These are phyloP conservation scores for Hypsizygus marmoreus DNA, from an alignment of 768 basidiomycete species.

Conservation along the genomic window DNA sequence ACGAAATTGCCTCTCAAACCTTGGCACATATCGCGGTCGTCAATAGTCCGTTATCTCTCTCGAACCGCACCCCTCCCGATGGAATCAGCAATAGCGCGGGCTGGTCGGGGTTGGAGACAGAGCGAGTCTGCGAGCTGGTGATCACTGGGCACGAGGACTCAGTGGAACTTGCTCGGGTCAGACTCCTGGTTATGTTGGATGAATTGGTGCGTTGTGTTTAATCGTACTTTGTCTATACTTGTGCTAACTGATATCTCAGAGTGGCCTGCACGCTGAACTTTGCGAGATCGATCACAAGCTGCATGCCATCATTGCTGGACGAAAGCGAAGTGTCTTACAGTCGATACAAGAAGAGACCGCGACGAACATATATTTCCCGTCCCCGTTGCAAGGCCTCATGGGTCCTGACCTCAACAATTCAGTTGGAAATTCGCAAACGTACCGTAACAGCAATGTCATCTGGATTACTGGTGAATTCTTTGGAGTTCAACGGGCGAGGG, in stretches of 20 bases:
- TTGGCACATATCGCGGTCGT: conserved; percentile 92
- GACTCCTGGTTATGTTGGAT: conserved; percentile 91
- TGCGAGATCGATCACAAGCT: conserved; percentile 96
- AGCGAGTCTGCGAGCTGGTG: conserved; percentile 90
- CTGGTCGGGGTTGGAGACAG: conserved; percentile 91
- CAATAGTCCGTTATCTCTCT: conserved; percentile 76
- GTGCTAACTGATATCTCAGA: conserved; percentile 48
- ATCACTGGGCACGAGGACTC: conserved; percentile 87
- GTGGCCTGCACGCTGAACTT: conserved; percentile 85
- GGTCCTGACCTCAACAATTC: conserved; percentile 60
- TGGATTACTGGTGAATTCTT: conserved; percentile 99
- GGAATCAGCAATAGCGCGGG: conserved; percentile 76
- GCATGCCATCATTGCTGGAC: conserved; percentile 87
- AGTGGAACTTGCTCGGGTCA: conserved; percentile 88
- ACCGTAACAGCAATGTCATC: conserved; percentile 73
- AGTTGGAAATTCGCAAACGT: conserved; percentile 40
- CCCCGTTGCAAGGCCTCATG: conserved; percentile 83
- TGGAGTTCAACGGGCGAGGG: conserved; percentile 90
- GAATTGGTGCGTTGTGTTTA: conserved; percentile 78
- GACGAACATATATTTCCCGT: conserved; percentile 95
- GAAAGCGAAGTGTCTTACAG: conserved; percentile 85
- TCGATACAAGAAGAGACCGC: conserved; percentile 96
- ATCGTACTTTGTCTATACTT: not conserved
- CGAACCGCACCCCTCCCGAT: conserved; percentile 75
- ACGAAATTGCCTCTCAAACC: conserved; percentile 93